Evolutionary conservation across 176 grass and related monocot genomes (phyloP).

Genomic region (Cenchrus americanus): DNA sequence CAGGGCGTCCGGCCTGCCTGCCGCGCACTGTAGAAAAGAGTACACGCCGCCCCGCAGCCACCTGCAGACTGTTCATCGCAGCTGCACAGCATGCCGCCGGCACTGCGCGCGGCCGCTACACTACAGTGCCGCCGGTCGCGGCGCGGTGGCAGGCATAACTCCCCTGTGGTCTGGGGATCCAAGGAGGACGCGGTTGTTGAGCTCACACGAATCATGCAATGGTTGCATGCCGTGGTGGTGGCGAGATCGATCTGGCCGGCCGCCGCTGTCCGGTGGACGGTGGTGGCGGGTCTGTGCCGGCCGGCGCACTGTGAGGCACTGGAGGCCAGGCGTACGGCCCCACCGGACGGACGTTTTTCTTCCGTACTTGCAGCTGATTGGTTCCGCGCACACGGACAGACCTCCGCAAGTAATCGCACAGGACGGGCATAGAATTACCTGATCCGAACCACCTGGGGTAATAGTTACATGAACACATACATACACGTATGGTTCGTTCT

Average conservation of each 20-base stretch:
- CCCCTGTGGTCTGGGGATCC: background rate
- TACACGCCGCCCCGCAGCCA: background rate
- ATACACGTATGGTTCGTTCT: too few species aligned
- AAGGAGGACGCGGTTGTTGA: background rate
- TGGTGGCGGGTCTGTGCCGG: background rate
- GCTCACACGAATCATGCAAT: background rate
- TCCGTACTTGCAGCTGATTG: background rate
- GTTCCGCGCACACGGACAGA: background rate
- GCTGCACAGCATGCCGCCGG: too few species aligned
- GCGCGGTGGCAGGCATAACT: background rate
- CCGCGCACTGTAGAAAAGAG: background rate
- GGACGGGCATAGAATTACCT: too few species aligned
- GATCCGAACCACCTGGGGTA: too few species aligned
- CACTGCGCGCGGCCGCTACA: too few species aligned
- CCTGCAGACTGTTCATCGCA: too few species aligned
- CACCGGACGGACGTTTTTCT: background rate
- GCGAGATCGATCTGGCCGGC: background rate
- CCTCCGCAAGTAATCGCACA: background rate
- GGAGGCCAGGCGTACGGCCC: background rate
- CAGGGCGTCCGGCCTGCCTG: background rate
- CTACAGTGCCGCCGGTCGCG: background rate
- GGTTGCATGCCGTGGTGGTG: background rate
- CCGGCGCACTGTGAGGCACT: background rate
- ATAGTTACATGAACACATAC: too few species aligned
- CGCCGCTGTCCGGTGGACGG: background rate